phyloP scores from a whole-genome alignment of 768 basidiomycete genomes.

The Boletus tylopilopsis region DNA sequence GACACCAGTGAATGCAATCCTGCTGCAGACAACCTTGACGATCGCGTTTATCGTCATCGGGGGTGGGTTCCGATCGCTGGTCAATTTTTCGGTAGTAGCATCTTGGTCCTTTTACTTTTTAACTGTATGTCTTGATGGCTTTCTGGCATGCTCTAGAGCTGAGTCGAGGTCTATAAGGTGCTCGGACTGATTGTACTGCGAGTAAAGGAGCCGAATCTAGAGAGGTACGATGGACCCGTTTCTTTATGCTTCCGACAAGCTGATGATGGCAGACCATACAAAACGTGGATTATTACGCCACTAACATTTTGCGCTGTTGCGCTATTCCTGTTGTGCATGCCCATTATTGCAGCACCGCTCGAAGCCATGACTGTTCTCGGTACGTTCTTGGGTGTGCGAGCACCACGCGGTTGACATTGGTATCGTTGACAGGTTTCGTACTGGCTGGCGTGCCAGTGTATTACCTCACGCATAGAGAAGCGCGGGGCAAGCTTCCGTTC shows the following conservation, averaged over 20 bases:
- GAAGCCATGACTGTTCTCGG: conserved; percentile 86
- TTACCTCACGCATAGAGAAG: conserved; percentile 63
- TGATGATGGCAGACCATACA: conserved; percentile 68
- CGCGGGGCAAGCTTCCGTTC: conserved; percentile 34
- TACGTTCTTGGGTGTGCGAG: conserved; percentile 31
- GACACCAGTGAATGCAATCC: conserved; percentile 87
- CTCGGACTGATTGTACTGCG: conserved; percentile 85
- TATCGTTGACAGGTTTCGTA: conserved; percentile 57
- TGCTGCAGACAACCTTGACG: conserved; percentile 73
- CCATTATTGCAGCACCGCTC: conserved; percentile 86
- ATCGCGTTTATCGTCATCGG: conserved; percentile 79
- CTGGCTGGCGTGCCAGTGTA: conserved; percentile 78
- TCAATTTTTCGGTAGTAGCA: conserved; percentile 87
- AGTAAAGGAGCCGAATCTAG: conserved; percentile 84
- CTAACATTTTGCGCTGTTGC: conserved; percentile 79
- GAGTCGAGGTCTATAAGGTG: conserved; percentile 45
- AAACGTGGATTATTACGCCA: conserved; percentile 88
- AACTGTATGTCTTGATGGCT: conserved; percentile 49
- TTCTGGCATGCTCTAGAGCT: background rate
- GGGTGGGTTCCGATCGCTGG: conserved; percentile 82
- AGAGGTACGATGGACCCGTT: conserved; percentile 46
- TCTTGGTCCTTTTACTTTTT: conserved; percentile 87
- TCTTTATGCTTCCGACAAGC: background rate
- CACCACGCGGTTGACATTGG: background rate
- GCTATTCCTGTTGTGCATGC: conserved; percentile 75